phyloP scores from a whole-genome alignment of 108 stramenopile species.

The Mayamaea pseudoterrestris region DNA sequence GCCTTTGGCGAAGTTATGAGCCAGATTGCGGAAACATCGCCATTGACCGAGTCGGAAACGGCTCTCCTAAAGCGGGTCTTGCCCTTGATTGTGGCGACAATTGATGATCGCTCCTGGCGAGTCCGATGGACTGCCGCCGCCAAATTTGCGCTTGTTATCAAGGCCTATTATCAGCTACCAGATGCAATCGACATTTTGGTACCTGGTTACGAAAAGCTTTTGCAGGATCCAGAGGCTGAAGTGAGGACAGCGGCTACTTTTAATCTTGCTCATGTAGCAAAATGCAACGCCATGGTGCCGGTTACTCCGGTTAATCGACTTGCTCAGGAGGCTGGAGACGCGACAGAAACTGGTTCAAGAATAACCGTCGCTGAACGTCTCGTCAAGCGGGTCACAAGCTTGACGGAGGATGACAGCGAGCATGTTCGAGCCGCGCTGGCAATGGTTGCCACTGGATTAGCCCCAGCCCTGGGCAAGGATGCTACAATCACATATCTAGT shows the following conservation, averaged over 20 bases:
- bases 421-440: slow-evolving; percentile 88
- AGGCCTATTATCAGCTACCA: slow-evolving; percentile 42
- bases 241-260: slow-evolving; percentile 89
- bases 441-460: slow-evolving; percentile 86
- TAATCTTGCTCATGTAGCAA: slow-evolving; percentile 71
- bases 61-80: slow-evolving; percentile 45
- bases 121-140: slow-evolving; percentile 91
- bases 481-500: slow-evolving; percentile 81
- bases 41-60: slow-evolving; percentile 15
- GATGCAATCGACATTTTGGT: slow-evolving; percentile 45
- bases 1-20: slow-evolving; percentile 67
- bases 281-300: slow-evolving; percentile 34
- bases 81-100: slow-evolving; percentile 69
- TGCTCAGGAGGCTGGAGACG: slow-evolving; percentile 17
- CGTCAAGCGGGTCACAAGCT: slow-evolving; percentile 51
- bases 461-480: slow-evolving; percentile 81
- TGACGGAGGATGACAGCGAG: slow-evolving; percentile 83
- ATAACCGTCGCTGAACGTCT: slow-evolving; percentile 60
- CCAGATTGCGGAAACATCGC: slow-evolving; percentile 12
- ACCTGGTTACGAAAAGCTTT: slow-evolving; percentile 76
- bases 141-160: slow-evolving; percentile 72
- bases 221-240: slow-evolving; percentile 89
- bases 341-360: slow-evolving; percentile 17
- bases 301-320: slow-evolving; percentile 6
- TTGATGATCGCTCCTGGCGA: slow-evolving; percentile 91